phyloP scores from a whole-genome alignment of 768 basidiomycete species.

The Auriscalpium orientale region DNA sequence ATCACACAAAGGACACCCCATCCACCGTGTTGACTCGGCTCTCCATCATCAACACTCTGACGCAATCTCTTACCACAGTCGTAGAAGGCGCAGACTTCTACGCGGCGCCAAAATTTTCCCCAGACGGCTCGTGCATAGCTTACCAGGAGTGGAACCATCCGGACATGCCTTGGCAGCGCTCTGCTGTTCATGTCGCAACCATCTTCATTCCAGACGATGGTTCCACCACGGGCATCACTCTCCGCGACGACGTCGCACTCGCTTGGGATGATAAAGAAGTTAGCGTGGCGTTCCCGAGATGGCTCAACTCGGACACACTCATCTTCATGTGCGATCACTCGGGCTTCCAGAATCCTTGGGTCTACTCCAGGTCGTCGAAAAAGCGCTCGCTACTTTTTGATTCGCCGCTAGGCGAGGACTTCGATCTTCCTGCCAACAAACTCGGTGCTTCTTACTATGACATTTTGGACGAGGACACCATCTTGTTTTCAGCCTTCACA shows the following conservation, averaged over 20 bases:
- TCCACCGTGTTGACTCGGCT: conserved; percentile 50
- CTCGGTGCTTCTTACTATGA: conserved; percentile 2
- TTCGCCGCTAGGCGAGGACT: neutral
- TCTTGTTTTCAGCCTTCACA: neutral
- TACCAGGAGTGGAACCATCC: conserved; percentile 69
- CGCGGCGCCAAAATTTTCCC: conserved; percentile 48
- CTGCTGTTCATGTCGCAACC: conserved; percentile 46
- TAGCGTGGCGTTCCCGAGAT: neutral
- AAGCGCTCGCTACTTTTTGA: neutral
- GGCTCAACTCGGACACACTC: conserved; percentile 2
- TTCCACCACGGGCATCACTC: neutral
- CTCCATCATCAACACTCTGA: conserved; percentile 42
- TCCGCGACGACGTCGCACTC: neutral
- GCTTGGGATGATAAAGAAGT: conserved; percentile 2
- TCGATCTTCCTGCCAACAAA: neutral
- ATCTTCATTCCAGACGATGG: conserved; percentile 23
- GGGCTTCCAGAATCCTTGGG: conserved; percentile 5
- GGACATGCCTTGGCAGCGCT: conserved; percentile 68
- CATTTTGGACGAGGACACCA: neutral
- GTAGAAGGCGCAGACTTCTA: conserved; percentile 68
- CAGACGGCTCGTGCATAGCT: conserved; percentile 47
- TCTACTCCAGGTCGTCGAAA: neutral
- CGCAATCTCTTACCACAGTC: conserved; percentile 38
- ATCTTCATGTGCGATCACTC: conserved; percentile 4
- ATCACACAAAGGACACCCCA: conserved; percentile 52